A percentile compares a stretch with the other conserved stretches of the same genome.
These are phyloP conservation scores for Allomyces macrogynus DNA, from an alignment of 192 early-diverging fungal genomes.

Conservation along the genomic window DNA sequence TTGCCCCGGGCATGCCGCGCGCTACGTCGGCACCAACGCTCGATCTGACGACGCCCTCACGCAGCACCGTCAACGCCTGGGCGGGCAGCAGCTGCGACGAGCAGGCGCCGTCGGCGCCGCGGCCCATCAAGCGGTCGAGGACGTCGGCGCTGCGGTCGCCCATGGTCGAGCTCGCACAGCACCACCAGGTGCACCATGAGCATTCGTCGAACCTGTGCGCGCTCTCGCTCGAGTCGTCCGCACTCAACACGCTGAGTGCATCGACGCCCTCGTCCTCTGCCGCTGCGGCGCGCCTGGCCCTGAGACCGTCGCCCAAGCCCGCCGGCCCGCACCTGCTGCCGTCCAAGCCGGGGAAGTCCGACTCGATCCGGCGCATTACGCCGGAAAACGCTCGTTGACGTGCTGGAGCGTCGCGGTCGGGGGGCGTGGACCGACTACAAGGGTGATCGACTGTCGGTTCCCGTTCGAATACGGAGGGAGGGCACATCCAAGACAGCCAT, in stretches of 20 bases:
- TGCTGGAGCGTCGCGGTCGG: constrained; percentile 47
- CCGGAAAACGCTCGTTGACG: constrained; percentile 31
- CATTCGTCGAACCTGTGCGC: not conserved
- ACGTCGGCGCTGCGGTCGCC: not conserved
- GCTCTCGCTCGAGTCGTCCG: not conserved
- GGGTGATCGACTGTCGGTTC: constrained; percentile 67
- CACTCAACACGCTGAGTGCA: not conserved
- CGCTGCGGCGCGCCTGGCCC: too few relatives aligned
- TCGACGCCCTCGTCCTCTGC: too few relatives aligned
- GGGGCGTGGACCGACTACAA: constrained; percentile 32
- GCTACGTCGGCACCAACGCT: not conserved
- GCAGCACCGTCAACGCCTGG: not conserved
- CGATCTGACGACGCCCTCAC: not conserved
- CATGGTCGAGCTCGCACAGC: not conserved
- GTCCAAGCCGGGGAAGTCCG: constrained; percentile 21
- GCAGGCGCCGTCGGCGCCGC: not conserved
- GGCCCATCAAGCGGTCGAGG: not conserved
- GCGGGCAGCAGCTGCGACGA: not conserved
- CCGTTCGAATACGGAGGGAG: constrained; percentile 72
- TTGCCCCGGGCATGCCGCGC: not conserved
- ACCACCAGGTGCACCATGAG: not conserved
- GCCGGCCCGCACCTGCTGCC: constrained; percentile 20
- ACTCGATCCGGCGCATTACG: constrained; percentile 41
- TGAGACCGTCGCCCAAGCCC: not conserved
- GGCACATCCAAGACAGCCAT: constrained; percentile 51